These are phyloP conservation scores for Annulohypoxylon nitens DNA, from an alignment of 495 filamentous ascomycete genomes.

Conservation along the genomic window DNA sequence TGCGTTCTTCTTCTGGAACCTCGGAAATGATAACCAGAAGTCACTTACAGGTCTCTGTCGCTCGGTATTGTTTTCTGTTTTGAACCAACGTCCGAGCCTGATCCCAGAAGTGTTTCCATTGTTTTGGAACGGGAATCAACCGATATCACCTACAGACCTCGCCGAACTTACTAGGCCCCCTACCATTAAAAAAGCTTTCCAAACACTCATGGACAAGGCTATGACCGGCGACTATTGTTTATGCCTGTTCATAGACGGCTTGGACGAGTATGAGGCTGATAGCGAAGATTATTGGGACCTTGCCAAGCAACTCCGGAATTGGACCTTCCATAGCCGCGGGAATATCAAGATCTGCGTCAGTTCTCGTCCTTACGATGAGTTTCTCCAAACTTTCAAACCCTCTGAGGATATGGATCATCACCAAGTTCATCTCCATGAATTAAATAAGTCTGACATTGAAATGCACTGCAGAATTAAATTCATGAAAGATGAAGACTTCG, in stretches of 20 bases:
- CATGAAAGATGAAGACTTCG: background rate
- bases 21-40: background rate
- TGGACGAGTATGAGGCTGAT: constrained; percentile 5
- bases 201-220: background rate
- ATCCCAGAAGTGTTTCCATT: background rate
- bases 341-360: constrained; percentile 5
- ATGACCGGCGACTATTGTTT: background rate
- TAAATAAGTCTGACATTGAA: background rate
- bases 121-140: background rate
- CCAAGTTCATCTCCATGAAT: background rate
- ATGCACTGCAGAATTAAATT: background rate
- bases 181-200: background rate
- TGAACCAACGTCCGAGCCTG: background rate
- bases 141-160: background rate
- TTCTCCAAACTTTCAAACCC: too few relatives aligned
- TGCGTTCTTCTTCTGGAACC: constrained; percentile 1
- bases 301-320: background rate
- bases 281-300: background rate
- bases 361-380: too few relatives aligned
- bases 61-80: background rate
- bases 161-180: background rate
- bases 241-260: background rate
- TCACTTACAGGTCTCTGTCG: background rate
- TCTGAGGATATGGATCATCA: too few relatives aligned
- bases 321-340: background rate